Evolutionary conservation across 2,329 filamentous ascomycete species (phyloP), one percentile per base, ranked within the genome.

Genomic region (Calonectria fujianensis): DNA sequence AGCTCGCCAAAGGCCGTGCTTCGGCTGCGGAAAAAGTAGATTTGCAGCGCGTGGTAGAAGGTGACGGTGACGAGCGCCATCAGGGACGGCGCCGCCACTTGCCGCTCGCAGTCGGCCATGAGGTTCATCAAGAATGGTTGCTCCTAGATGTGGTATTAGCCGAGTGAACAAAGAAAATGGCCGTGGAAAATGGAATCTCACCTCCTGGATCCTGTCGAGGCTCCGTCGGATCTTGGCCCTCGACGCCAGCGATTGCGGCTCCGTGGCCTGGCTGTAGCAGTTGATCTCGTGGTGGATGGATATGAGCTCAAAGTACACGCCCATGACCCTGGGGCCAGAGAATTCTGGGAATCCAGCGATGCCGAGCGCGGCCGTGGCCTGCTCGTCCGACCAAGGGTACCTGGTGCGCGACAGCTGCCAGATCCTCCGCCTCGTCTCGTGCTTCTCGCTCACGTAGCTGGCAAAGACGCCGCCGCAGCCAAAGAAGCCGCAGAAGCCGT

Each of bases 251-350:
- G 65, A 20, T 32, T 74, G 61, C 1, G 41, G 45, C 14, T 74
- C 71, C 3, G 59, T 35, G 4, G 65, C 45, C n/a, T 74, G 74
- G 16, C 71, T 75, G 13, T 74, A 69, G n/a, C 37, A 24, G 18
- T 74, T 75, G 18, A 75, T 75, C n/a, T 75, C 74, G 16, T 74
- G 64, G 16, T 75, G 74, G 18, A 75, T 37, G 7, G 72, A 66
- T 16, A 75, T 75, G 5, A 75, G 67, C 3, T 48, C 54, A 29
- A 75, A 75, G 37, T 75, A 75, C 11, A 75, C 61, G 35, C 69
- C 54, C 13, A 75, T 57, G 6, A 74, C 63, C 16, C 50, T 48
- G 4, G 64, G 63, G 0, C 72, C 52, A 9, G 24, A 39, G 1
- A 35, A 51, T 9, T 69, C 29, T 4, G 73, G 54, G 1, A 71